These are phyloP conservation scores for Vaccinium myrtillus DNA, from an alignment of 148 eudicot genomes.

Conservation along the genomic window DNA sequence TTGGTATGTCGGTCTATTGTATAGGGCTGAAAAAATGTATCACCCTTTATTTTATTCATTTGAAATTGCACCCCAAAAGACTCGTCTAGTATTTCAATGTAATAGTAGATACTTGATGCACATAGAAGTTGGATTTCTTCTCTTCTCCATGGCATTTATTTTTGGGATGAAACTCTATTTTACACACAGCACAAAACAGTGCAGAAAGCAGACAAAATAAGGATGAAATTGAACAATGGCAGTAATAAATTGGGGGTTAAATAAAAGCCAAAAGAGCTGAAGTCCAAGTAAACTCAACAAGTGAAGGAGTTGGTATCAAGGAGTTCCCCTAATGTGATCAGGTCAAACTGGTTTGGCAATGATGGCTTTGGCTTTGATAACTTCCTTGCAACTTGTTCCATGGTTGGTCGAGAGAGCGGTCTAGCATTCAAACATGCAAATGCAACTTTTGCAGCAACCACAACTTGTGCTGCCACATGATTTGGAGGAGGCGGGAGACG, in stretches of 20 bases:
- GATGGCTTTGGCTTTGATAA: neutral
- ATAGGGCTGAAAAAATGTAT: no score
- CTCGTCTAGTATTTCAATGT: neutral
- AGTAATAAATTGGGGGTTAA: no score
- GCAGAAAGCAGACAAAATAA: neutral
- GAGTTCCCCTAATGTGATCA: neutral
- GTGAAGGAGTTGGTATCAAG: neutral
- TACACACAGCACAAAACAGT: neutral
- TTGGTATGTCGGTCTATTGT: no score
- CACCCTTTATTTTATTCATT: no score
- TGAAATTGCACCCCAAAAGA: neutral
- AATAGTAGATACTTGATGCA: neutral
- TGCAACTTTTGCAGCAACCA: neutral
- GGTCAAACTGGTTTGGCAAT: neutral
- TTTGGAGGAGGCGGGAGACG: neutral
- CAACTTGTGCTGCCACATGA: neutral
- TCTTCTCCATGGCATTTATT: neutral
- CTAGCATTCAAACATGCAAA: constrained; percentile 3
- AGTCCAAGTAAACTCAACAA: neutral
- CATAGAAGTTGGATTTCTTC: neutral
- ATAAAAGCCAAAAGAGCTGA: neutral
- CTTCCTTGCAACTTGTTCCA: neutral
- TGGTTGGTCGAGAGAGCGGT: neutral
- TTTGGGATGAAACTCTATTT: no score
- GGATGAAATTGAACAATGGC: neutral